These are phyloP conservation scores for Microbotryum saponariae DNA, from an alignment of 1,284 basidiomycete genomes.

Conservation along the genomic window DNA sequence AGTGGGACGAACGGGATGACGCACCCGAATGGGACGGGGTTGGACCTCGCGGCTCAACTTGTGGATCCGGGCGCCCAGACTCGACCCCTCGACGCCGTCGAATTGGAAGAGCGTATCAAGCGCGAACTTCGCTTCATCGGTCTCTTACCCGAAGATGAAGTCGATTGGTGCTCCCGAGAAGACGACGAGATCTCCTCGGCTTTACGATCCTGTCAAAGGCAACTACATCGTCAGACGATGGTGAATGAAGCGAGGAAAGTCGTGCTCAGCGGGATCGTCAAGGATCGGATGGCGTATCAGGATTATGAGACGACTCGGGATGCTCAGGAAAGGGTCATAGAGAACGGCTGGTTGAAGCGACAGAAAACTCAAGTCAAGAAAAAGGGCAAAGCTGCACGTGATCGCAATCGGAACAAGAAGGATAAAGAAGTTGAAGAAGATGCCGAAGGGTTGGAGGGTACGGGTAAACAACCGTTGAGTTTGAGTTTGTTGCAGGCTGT, in stretches of 20 bases:
- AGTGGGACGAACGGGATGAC: slow-evolving; percentile 1
- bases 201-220: slow-evolving; percentile 77
- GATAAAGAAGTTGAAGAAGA: slow-evolving; percentile 50
- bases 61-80: background rate
- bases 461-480: slow-evolving; percentile 56
- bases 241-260: slow-evolving; percentile 74
- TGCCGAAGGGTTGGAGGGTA: slow-evolving; percentile 48
- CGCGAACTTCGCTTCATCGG: slow-evolving; percentile 49
- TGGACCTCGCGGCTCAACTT: too few species aligned
- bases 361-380: slow-evolving; percentile 40
- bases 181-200: slow-evolving; percentile 90
- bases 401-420: slow-evolving; percentile 48
- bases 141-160: slow-evolving; percentile 47
- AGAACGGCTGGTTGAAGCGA: slow-evolving; percentile 45
- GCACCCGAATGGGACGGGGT: background rate
- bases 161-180: slow-evolving; percentile 52
- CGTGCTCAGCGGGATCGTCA: slow-evolving; percentile 67
- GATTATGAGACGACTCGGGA: slow-evolving; percentile 76
- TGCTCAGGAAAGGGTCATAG: slow-evolving; percentile 71
- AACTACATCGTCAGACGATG: slow-evolving; percentile 64
- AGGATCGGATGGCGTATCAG: slow-evolving; percentile 77
- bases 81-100: slow-evolving; percentile 44
- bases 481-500: slow-evolving; percentile 64
- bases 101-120: slow-evolving; percentile 50
- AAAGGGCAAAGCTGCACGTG: slow-evolving; percentile 41